Percentiles rank a stretch among this genome's conserved stretches.
Evolutionary conservation across 2,329 filamentous ascomycete species (phyloP).

Genomic region (Fusarium sp.): DNA sequence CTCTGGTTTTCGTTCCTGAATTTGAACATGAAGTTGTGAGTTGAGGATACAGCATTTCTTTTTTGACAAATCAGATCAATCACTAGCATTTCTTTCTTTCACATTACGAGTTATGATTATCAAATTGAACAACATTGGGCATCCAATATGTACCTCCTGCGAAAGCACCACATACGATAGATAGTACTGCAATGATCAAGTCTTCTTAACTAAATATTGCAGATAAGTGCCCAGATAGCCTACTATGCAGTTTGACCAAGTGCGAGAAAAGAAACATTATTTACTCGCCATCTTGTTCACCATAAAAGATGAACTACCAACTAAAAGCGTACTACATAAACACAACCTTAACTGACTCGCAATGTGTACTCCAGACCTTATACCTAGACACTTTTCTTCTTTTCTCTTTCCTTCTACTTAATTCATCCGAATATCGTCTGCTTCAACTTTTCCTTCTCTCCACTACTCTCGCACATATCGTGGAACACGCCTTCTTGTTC

Average conservation of each 20-base stretch:
- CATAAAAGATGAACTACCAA: neutral
- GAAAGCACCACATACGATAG: neutral
- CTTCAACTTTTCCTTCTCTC: constrained; percentile 67
- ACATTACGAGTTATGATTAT: constrained; percentile 1
- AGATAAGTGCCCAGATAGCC: neutral
- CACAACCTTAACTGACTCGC: constrained; percentile 1
- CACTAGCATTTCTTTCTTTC: neutral
- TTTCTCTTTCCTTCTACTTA: neutral
- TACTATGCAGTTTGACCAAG: neutral
- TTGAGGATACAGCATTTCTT: neutral
- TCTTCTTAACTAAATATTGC: neutral
- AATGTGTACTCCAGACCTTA: neutral
- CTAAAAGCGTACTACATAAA: neutral
- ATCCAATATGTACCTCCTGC: neutral
- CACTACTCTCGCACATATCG: constrained; percentile 73
- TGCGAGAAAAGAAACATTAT: neutral
- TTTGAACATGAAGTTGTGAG: neutral
- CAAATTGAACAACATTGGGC: constrained; percentile 8
- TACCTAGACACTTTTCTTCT: neutral
- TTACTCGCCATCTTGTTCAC: neutral
- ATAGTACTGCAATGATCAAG: neutral
- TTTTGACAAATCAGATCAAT: neutral
- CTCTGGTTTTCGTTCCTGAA: neutral
- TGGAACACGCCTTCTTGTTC: constrained; percentile 68
- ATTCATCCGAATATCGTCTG: constrained; percentile 58